Conservation (phyloP, 2,329 filamentous ascomycete genomes). For the Aspergillus brunneoviolaceus region DNA sequence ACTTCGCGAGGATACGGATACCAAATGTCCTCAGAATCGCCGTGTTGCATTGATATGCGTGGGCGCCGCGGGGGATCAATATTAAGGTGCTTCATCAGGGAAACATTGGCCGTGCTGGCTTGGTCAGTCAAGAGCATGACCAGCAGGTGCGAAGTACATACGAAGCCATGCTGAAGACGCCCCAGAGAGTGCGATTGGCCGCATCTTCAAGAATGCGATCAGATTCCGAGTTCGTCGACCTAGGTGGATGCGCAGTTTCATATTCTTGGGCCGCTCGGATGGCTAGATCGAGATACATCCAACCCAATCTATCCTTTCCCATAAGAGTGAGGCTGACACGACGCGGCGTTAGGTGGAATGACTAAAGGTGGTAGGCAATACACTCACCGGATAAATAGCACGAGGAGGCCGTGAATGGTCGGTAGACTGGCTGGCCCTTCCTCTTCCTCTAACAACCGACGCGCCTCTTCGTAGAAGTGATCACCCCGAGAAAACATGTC, state of each 20-base stretch:
- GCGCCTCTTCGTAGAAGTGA: conserved; percentile 34
- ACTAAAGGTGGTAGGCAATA: neutral
- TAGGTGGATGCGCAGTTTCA: conserved; percentile 16
- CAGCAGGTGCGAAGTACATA: neutral
- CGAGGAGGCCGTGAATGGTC: conserved; percentile 27
- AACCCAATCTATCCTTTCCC: conserved; percentile 32
- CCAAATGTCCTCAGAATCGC: conserved; percentile 20
- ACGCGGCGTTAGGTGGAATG: neutral
- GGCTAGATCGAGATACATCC: conserved; percentile 28
- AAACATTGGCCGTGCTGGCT: conserved; percentile 18
- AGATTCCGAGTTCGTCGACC: conserved; percentile 9
- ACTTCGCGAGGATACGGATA: conserved; percentile 25
- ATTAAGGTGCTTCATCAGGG: conserved; percentile 23
- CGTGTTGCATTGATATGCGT: conserved; percentile 16
- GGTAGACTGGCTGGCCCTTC: conserved; percentile 25
- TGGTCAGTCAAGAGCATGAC: neutral
- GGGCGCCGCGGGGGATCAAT: conserved; percentile 14
- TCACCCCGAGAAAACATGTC: conserved; percentile 25
- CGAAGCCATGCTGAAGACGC: conserved; percentile 19
- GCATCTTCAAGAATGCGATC: conserved; percentile 13
- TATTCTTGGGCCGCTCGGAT: conserved; percentile 24
- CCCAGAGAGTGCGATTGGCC: conserved; percentile 23
- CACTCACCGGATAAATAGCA: conserved; percentile 26
- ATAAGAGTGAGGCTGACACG: conserved; percentile 23
- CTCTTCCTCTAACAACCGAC: conserved; percentile 26